These are phyloP conservation scores for Didymella sp. DNA, from an alignment of 2,329 filamentous ascomycete species.

Conservation along the genomic window DNA sequence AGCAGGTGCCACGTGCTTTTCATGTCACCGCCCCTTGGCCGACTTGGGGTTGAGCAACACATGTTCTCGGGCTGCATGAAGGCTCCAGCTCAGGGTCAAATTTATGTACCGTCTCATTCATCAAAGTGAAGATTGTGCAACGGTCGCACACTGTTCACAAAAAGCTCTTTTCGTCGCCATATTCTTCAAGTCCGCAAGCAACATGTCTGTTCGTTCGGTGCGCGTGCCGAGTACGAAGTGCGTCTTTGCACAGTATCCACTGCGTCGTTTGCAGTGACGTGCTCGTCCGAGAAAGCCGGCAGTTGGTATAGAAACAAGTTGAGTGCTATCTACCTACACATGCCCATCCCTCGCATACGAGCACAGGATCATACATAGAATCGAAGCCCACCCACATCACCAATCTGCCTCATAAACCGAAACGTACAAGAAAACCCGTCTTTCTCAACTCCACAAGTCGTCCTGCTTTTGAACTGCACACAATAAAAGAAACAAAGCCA, in stretches of 20 bases:
- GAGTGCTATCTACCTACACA: slow-evolving; percentile 16
- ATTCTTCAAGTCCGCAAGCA: not conserved
- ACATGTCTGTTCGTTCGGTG: not conserved
- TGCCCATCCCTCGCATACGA: slow-evolving; percentile 15
- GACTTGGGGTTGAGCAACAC: slow-evolving; percentile 3
- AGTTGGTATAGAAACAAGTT: slow-evolving; percentile 2
- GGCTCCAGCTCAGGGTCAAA: slow-evolving; percentile 10
- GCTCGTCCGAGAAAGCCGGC: not conserved
- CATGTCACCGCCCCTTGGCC: slow-evolving; percentile 12
- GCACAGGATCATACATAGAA: slow-evolving; percentile 19
- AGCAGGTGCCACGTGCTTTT: slow-evolving; percentile 15
- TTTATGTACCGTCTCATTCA: not conserved
- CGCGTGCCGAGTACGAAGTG: slow-evolving; percentile 8
- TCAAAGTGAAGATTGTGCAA: slow-evolving; percentile 7
- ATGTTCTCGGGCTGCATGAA: slow-evolving; percentile 3
- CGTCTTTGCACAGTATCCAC: not conserved
- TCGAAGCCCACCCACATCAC: slow-evolving; percentile 8
- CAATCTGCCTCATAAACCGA: slow-evolving; percentile 24
- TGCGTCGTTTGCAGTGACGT: not conserved
- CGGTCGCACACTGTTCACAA: slow-evolving; percentile 12
- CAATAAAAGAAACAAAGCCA: slow-evolving; percentile 21
- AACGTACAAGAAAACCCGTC: slow-evolving; percentile 32
- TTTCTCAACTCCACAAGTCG: slow-evolving; percentile 17
- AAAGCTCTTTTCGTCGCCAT: slow-evolving; percentile 6
- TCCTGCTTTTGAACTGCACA: slow-evolving; percentile 19